Base-by-base conservation (phyloP, 768 basidiomycete species). In the Russula brevipes region DNA sequence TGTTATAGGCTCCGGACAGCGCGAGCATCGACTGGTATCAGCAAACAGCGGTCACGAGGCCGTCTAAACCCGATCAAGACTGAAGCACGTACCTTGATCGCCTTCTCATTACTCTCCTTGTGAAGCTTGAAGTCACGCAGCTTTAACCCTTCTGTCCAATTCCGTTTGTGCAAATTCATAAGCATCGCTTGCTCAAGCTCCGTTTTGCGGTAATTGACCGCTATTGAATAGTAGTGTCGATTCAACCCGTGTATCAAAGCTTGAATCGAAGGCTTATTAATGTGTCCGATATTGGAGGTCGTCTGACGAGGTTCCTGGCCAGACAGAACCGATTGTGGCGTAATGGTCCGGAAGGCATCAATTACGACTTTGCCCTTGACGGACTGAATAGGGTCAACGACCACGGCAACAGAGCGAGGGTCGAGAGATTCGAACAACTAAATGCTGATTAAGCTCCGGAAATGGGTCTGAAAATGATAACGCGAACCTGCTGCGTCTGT, bases 261-360 rank as follows among this genome's bases (percentile, higher is more conserved):
- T 76, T 98, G 97, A 72, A 99, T 98, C 61, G 91, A 92, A n/a
- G 97, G 97, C 75, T 98, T 98, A 75, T 98, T 96, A 76, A 99
- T 91, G 72, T 98, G 95, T 2, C 97, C 97, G 66, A 98, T 95
- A 72, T 99, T 99, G 51, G 91, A 94, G 16, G 97, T 99, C 58
- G 94, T 96, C 75, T 98, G 97, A 31, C 97, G 84, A 11, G 94
- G 92, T 77, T 99, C 97, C 60, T 91, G 88, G 55, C 97, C 97
- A 61, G 89, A 81, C 66, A 97, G 86, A 64, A 98, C 87, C 50
- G 87, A 82, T 70, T 92, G 86, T 19, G 95, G 94, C 73, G 90
- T 91, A 76, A 99, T 98, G 50, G 94, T 87, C 62, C 97, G 88
- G 81, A 99, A 99, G 3, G 97, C 97, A 76, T 98, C 97, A 66